Conservation (phyloP, 2,329 filamentous ascomycete genomes). For the Gnomoniopsis smithogilvyi region DNA sequence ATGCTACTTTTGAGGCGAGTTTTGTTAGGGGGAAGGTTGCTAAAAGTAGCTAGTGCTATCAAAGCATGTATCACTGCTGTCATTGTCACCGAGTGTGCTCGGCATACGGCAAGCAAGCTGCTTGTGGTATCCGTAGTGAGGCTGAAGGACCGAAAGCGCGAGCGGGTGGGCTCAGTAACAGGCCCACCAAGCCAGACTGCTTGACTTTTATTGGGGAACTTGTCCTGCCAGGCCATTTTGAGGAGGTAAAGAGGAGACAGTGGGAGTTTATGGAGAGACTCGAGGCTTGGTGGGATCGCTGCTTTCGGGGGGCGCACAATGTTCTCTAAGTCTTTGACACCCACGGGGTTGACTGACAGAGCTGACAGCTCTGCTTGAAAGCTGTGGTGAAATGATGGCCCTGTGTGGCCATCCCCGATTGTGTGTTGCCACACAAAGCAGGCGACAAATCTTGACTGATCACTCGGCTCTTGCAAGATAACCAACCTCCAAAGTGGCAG, state of each 20-base stretch:
- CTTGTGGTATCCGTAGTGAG: background rate
- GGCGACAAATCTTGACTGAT: background rate
- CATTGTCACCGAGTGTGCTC: background rate
- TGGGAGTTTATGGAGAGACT: background rate
- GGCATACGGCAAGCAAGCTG: background rate
- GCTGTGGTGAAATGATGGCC: background rate
- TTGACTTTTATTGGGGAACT: background rate
- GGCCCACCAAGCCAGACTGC: background rate
- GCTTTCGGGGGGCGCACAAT: background rate
- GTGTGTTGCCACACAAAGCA: background rate
- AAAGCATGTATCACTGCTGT: background rate
- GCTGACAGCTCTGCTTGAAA: background rate
- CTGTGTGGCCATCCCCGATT: background rate
- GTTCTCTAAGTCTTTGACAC: background rate
- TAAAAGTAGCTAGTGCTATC: background rate
- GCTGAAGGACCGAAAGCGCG: background rate
- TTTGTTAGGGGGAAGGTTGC: background rate
- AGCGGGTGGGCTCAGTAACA: background rate
- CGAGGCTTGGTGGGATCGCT: background rate
- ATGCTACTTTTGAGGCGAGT: background rate
- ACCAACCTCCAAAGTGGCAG: background rate
- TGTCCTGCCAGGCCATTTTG: background rate
- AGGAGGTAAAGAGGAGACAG: background rate
- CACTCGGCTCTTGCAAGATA: background rate
- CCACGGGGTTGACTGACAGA: background rate